These are phyloP conservation scores for Phytophthora kernoviae DNA, from an alignment of 352 stramenopile genomes.

Conservation along the genomic window DNA sequence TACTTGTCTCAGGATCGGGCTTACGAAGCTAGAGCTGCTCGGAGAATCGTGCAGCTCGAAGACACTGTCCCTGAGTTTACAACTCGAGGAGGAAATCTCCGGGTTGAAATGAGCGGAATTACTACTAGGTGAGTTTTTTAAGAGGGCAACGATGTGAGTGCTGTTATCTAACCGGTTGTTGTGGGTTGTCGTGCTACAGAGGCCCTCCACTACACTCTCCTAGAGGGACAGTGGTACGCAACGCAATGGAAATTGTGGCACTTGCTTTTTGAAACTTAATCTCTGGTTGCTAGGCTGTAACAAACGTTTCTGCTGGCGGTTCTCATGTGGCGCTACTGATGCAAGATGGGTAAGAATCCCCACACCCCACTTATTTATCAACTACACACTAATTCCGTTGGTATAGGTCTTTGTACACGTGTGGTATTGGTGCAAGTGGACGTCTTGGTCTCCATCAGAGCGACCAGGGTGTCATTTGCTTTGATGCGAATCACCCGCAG, in stretches of 20 bases:
- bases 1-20: conserved; percentile 43
- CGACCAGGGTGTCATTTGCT: conserved; percentile 54
- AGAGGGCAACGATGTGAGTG: not conserved
- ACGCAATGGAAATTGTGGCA: conserved; percentile 2
- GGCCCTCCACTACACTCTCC: conserved; percentile 65
- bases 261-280: conserved; percentile 1
- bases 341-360: conserved; percentile 65
- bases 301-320: conserved; percentile 73
- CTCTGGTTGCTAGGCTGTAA: conserved; percentile 43
- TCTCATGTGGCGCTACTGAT: conserved; percentile 86
- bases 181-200: conserved; percentile 33
- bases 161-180: not conserved
- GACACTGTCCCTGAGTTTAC: conserved; percentile 67
- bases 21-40: conserved; percentile 55
- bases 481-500: conserved; percentile 69
- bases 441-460: conserved; percentile 78
- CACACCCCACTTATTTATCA: not conserved
- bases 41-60: conserved; percentile 62
- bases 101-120: conserved; percentile 75
- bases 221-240: conserved; percentile 50
- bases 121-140: conserved; percentile 58
- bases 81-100: conserved; percentile 52
- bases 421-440: conserved; percentile 83
- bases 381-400: not conserved
- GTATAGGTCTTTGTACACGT: conserved; percentile 88